Base-by-base conservation (phyloP, 192 early-diverging fungal species). In the Ramicandelaber brevisporus region DNA sequence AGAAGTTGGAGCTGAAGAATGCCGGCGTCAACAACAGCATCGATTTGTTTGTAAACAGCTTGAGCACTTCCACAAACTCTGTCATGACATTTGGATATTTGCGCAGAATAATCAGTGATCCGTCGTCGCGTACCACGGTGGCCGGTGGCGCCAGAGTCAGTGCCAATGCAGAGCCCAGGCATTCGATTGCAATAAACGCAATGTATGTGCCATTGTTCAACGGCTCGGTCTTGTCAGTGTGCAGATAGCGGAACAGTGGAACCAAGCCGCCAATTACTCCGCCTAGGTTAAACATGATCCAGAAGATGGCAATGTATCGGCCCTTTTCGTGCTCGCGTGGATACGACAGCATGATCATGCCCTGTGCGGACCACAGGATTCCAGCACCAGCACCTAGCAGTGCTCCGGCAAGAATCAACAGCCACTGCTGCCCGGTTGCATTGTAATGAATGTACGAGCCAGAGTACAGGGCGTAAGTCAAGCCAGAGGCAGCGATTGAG, bases 311-410 rank as follows among this genome's bases (percentile, higher is more conserved):
- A 31, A 82, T 73, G 50, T 50, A 73, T 26, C 58, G 61, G 12
- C 78, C 74, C 52, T 78, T 77, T 22, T 66, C 53, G 26, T 53
- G 26, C 43, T 78, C 74, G 21, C 36, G 37, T 7, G 78, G 75
- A 44, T 82, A 78, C 20, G 78, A 62, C 57, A 76, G 59, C 67
- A 75, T 71, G 26, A 78, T 68, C 40, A 65, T 61, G 21, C 73
- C 61, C 33, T 72, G 67, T 9, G 68, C 65, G 6, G 71, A 63
- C 53, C 60, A 60, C 14, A 72, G 46, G 40, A 81, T 59, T 32
- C 70, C 73, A 4, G 77, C 77, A 29, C 72, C 68, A 17, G 72
- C 35, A 42, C 77, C 78, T 16, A 82, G 64, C 28, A 78, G 53
- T 7, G 61, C 80, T 34, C 76, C 76, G 12, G 80, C 50, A 17